These are phyloP conservation scores for Agrocybe chaxingu DNA, from an alignment of 768 basidiomycete species.

Conservation along the genomic window DNA sequence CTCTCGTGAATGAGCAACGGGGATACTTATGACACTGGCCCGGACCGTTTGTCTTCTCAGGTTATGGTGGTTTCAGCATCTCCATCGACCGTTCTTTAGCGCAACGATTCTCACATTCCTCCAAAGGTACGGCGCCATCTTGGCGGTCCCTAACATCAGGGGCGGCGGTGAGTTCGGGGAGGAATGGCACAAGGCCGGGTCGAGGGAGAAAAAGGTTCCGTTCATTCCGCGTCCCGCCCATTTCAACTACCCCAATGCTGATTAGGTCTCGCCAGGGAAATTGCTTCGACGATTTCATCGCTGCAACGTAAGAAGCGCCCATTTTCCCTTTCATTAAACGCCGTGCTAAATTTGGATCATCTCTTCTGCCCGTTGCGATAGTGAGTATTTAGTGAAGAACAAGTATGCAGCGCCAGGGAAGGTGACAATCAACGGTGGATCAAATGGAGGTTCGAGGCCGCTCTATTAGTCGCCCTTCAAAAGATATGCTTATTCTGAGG, in stretches of 20 bases:
- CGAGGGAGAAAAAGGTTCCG: conserved; percentile 62
- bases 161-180: conserved; percentile 82
- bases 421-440: conserved; percentile 74
- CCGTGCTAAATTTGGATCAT: not conserved
- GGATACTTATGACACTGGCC: not conserved
- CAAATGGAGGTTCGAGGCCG: conserved; percentile 65
- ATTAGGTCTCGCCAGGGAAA: conserved; percentile 44
- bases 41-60: conserved; percentile 26
- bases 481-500: not conserved
- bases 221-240: not conserved
- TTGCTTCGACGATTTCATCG: conserved; percentile 81
- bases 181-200: conserved; percentile 78
- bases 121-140: conserved; percentile 64
- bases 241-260: conserved; percentile 3
- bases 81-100: conserved; percentile 70
- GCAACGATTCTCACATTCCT: conserved; percentile 70
- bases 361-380: conserved; percentile 21
- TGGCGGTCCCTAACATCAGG: conserved; percentile 58
- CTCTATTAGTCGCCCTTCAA: not conserved
- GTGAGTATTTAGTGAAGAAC: conserved; percentile 69
- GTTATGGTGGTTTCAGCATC: conserved; percentile 80
- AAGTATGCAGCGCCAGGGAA: conserved; percentile 68
- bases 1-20: not conserved
- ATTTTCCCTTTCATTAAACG: not conserved
- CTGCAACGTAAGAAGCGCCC: conserved; percentile 57